Evolutionary conservation across 768 basidiomycete species (phyloP).

Genomic region (Rhodotorula taiwanensis): DNA sequence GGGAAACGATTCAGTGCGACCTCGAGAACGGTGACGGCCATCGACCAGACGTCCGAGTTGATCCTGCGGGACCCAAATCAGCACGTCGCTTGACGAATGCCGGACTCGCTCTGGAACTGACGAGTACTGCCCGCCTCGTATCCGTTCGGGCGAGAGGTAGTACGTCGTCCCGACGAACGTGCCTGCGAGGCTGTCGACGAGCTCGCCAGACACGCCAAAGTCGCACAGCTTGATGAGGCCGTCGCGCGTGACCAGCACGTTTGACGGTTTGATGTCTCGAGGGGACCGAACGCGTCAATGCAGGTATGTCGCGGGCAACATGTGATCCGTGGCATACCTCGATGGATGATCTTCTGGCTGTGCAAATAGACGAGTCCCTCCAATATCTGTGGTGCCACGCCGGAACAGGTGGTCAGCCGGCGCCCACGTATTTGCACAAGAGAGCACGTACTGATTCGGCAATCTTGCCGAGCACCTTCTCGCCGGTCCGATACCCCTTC

Average conservation of each 20-base stretch:
- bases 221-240: constrained; percentile 51
- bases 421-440: too few relatives aligned
- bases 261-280: constrained; percentile 51
- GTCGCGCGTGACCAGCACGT: constrained; percentile 49
- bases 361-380: constrained; percentile 93
- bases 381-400: constrained; percentile 60
- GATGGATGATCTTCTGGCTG: constrained; percentile 82
- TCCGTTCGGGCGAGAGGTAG: constrained; percentile 77
- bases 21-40: constrained; percentile 88
- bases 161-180: constrained; percentile 50
- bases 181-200: constrained; percentile 50
- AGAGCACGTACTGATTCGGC: constrained; percentile 73
- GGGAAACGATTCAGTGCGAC: constrained; percentile 91
- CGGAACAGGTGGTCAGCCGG: too few relatives aligned
- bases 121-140: constrained; percentile 75
- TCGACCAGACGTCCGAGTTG: constrained; percentile 93
- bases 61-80: constrained; percentile 13
- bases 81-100: too few relatives aligned
- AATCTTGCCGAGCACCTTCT: constrained; percentile 81
- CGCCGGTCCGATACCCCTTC: constrained; percentile 68
- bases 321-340: constrained; percentile 48
- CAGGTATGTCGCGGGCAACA: background rate
- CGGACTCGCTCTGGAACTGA: constrained; percentile 22
- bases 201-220: constrained; percentile 51
- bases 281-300: too few relatives aligned